Evolutionary conservation across 192 early-diverging fungal species (phyloP).

Genomic region (Globomyces pollinis-pini): DNA sequence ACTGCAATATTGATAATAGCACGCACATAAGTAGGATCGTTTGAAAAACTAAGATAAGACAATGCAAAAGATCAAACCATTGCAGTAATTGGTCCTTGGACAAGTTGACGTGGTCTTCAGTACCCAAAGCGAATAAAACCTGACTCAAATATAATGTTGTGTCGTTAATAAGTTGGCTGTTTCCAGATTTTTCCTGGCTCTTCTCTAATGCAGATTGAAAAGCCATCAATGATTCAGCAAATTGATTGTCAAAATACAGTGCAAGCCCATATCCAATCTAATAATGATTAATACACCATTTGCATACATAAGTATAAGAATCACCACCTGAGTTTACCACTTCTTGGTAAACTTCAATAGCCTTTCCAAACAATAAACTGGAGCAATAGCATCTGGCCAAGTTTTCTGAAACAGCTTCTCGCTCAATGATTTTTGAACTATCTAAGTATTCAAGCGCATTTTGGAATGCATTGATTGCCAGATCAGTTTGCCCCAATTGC

Average conservation of each 20-base stretch:
- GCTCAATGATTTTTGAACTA: neutral
- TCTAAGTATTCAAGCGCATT: slow-evolving; percentile 22
- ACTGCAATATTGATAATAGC: slow-evolving; percentile 63
- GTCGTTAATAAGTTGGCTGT: slow-evolving; percentile 39
- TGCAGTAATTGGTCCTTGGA: slow-evolving; percentile 73
- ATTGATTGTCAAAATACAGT: slow-evolving; percentile 61
- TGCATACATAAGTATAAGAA: slow-evolving; percentile 37
- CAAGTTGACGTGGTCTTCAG: slow-evolving; percentile 61
- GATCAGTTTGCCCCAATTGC: slow-evolving; percentile 56
- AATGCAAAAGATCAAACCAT: no score
- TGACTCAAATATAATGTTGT: slow-evolving; percentile 71
- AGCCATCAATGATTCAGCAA: slow-evolving; percentile 58
- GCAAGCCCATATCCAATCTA: slow-evolving; percentile 57
- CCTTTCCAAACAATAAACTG: slow-evolving; percentile 44
- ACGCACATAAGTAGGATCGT: slow-evolving; percentile 46
- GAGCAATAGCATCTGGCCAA: slow-evolving; percentile 64
- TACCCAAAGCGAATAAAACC: slow-evolving; percentile 84
- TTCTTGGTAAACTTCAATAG: slow-evolving; percentile 45
- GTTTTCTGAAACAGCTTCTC: slow-evolving; percentile 36
- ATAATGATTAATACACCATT: no score
- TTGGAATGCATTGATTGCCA: slow-evolving; percentile 59
- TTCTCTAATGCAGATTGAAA: slow-evolving; percentile 67
- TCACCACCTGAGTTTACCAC: slow-evolving; percentile 18
- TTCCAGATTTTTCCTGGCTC: slow-evolving; percentile 27
- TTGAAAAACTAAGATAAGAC: slow-evolving; percentile 9